phyloP scores from a whole-genome alignment of 768 basidiomycete species.

The Chiua virens region DNA sequence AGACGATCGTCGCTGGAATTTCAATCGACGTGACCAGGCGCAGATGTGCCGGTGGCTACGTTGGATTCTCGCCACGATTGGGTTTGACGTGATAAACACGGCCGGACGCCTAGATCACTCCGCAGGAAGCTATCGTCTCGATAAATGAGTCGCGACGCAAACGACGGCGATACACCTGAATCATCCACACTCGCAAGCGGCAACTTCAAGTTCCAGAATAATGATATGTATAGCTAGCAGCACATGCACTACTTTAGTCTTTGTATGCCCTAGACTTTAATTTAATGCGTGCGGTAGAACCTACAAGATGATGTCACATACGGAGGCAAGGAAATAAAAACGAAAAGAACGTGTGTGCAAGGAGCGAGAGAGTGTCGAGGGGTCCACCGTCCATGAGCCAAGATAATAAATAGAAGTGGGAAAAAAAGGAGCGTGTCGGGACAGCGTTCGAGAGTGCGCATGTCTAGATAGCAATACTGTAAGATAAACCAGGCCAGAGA shows the following conservation, averaged over 20 bases:
- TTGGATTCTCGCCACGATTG: no score
- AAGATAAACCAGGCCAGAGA: background rate
- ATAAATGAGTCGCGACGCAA: no score
- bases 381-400: conserved; percentile 5
- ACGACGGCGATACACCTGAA: no score
- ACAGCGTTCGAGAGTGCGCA: background rate
- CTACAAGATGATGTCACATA: conserved; percentile 11
- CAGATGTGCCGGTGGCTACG: no score
- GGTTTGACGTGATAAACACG: no score
- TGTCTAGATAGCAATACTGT: conserved; percentile 4
- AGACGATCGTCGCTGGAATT: no score
- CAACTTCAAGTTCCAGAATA: no score
- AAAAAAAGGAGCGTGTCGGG: conserved; percentile 11
- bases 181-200: no score
- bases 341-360: background rate
- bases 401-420: background rate
- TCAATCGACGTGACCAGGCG: no score
- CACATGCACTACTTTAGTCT: background rate
- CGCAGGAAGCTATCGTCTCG: no score
- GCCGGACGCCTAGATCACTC: no score
- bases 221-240: conserved; percentile 1
- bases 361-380: background rate
- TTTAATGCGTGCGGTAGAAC: conserved; percentile 9
- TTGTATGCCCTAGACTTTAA: conserved; percentile 9
- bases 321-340: background rate